Evolutionary conservation across 1,284 basidiomycete genomes (phyloP), one percentile per base, ranked within the genome.

Genomic region (Boletus sp.): DNA sequence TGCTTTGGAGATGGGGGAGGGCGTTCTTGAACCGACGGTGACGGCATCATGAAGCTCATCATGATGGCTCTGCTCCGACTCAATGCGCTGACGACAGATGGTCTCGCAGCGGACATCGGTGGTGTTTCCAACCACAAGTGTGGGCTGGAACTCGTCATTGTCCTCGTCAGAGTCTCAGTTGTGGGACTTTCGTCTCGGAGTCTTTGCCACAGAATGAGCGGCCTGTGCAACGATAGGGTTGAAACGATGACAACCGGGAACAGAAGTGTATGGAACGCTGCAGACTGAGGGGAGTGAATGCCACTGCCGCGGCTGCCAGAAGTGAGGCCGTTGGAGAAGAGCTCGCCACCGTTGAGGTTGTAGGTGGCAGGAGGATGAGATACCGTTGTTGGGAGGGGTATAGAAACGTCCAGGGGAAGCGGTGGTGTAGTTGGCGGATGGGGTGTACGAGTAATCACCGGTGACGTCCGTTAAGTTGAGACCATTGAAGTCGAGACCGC

Each of bases 231-330:
- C 76, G 60, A 88, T 79, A 5, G 85, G 85, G 71, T 85, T 86
- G 75, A 78, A 88, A 56, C 84, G 83, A 58, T 82, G 74, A 29
- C 83, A 84, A 56, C 82, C 73, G 16, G 84, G 84, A 30, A 87
- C 76, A 34, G 81, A 71, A 16, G 82, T 76, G 56, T 74, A 81
- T 48, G 70, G 71, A 54, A 78, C 70, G 50, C 67, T 62, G 5
- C 66, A 74, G 33, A 77, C n/a, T n/a, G 74, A 36, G 84, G 80
- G 29, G 84, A 82, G 59, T 77, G 74, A 22, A 77, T 77, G 55
- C 79, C 77, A 58, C 83, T 82, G 66, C 82, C 82, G 59, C 75
- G 76, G 49, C 81, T 74, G 58, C 75, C 77, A 48, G 83, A 82
- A 53, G 75, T 70, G 50, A 80, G 71, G 55, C 79, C 76, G 61